Evolutionary conservation across 164 flowering plant species (phyloP), one percentile per base, ranked within the genome.

Genomic region (Vitis riparia): DNA sequence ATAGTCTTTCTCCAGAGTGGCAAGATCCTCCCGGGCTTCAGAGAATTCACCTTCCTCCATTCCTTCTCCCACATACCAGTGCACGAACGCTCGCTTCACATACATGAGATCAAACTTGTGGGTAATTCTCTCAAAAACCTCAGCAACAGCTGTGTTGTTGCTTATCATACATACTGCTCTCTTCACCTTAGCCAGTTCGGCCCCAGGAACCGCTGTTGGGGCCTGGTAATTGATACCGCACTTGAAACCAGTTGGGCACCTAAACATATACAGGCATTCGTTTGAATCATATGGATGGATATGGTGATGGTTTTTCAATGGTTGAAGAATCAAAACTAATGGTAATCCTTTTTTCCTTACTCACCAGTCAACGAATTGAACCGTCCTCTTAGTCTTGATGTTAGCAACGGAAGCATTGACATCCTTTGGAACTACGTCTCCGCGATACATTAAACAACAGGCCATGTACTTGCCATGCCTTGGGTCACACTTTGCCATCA

Each of bases 1-100:
- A 15, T 89, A 89, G 78, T 90, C 94, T 67, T 84, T 89, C 81
- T 88, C 95, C 4, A 90, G 90, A 17, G 95, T 92, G 69, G 95
- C 95, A 67, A 90, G 77, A 75, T 90, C 95, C 70, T 89, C 94
- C 44, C 94, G 88, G 51, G 94, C 92, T 77, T 90, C 94, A 0
- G 94, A 90, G 77, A 90, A 90, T 68, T 90, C 95, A 56, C 95
- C 95, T 77, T 90, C 95, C 71, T 90, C 95, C 95, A 90, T 90
- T 60, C 95, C 95, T 71, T 90, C 95, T 49, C 95, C 95, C 10
- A 88, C 93, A 63, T 90, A 90, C 95, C 93, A 90, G 76, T 90
- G 95, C 29, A 90, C 95, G 55, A 90, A 88, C 10, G 95, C 95
- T 55, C 90, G 81, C 79, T 90, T 90, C 1, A 92, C 62, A 65